These are phyloP conservation scores for Mucor racemosus DNA, from an alignment of 371 early-diverging fungal genomes.

Conservation along the genomic window DNA sequence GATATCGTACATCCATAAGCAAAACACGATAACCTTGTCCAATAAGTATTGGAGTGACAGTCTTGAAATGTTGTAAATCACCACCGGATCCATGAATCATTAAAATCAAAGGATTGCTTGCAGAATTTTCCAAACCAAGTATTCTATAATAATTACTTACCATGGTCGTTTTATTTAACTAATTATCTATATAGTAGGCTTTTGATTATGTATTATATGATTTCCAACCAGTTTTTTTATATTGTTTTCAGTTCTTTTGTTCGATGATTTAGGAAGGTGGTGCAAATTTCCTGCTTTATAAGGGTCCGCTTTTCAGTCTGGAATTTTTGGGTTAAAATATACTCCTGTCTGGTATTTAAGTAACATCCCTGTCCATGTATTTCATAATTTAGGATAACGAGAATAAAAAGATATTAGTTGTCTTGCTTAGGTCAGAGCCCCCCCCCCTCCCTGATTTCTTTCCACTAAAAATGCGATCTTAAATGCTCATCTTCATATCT, in stretches of 20 bases:
- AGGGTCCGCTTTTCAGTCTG: too few relatives aligned
- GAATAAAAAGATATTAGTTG: too few relatives aligned
- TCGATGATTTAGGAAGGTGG: constrained; percentile 26
- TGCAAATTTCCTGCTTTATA: constrained; percentile 8
- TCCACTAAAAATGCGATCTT: too few relatives aligned
- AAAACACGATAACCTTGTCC: constrained; percentile 33
- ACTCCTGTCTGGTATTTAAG: too few relatives aligned
- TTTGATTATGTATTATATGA: not conserved
- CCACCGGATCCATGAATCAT: constrained; percentile 50
- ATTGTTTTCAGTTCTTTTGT: constrained; percentile 18
- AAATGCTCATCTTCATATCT: too few relatives aligned
- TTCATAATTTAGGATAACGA: too few relatives aligned
- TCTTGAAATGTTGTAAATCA: constrained; percentile 37
- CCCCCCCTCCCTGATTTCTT: too few relatives aligned
- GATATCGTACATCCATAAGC: constrained; percentile 36
- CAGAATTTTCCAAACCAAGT: constrained; percentile 14
- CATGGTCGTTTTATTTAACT: not conserved
- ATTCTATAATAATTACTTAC: constrained; percentile 17
- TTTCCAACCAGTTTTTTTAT: not conserved
- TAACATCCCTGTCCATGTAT: too few relatives aligned
- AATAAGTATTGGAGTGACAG: constrained; percentile 18
- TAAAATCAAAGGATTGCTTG: constrained; percentile 12
- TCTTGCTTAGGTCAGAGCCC: too few relatives aligned
- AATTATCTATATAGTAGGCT: not conserved
- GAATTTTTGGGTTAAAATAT: too few relatives aligned